Evolutionary conservation across 139 green algal genomes (phyloP).

Genomic region (Desmodesmus armatus): DNA sequence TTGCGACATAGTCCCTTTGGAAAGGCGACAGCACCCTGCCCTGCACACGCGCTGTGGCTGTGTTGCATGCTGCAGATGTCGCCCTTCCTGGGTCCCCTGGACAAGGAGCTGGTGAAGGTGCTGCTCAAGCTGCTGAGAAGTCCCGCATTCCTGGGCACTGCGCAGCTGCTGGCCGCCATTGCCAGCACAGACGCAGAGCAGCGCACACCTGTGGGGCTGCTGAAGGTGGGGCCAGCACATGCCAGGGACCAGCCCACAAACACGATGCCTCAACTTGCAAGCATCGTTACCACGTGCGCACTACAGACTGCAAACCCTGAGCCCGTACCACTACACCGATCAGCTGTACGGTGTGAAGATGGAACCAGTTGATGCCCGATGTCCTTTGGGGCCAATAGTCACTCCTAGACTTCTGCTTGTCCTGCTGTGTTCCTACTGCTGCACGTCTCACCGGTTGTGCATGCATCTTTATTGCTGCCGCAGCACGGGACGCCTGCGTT

Average conservation of each 20-base stretch:
- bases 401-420: neutral
- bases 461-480: neutral
- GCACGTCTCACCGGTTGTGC: no score
- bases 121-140: constrained; percentile 52
- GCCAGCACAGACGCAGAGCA: constrained; percentile 38
- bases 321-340: no score
- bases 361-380: no score
- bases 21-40: no score
- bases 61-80: constrained; percentile 39
- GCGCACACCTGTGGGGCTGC: constrained; percentile 42
- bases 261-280: no score
- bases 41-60: neutral
- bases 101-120: constrained; percentile 45
- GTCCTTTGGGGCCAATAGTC: neutral
- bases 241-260: no score
- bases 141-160: constrained; percentile 45
- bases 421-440: no score
- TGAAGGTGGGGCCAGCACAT: constrained; percentile 43
- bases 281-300: no score
- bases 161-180: constrained; percentile 51
- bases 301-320: no score
- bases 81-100: constrained; percentile 51
- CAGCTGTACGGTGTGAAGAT: no score
- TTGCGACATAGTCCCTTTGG: no score
- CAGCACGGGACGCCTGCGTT: constrained; percentile 51